A percentile compares a stretch with the other conserved stretches of the same genome.
Conservation (phyloP, 2,329 filamentous ascomycete genomes). For the Eutypella sp. region DNA sequence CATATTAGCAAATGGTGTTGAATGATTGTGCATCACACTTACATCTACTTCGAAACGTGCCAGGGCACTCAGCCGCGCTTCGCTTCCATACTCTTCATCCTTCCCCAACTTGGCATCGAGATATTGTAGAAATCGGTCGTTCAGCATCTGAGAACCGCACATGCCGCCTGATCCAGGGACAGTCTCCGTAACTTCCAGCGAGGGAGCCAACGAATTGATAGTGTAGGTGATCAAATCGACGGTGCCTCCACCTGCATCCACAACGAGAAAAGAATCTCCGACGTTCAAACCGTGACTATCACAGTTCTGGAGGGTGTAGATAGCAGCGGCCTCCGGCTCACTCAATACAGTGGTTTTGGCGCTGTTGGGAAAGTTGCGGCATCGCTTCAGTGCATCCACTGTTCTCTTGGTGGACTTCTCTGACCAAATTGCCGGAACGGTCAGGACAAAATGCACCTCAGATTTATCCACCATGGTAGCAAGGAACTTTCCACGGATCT, state of each 20-base stretch:
- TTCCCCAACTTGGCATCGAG: slow-evolving; percentile 38
- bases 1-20: background rate
- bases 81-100: slow-evolving; percentile 38
- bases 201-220: slow-evolving; percentile 37
- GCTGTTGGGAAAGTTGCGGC: slow-evolving; percentile 25
- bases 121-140: slow-evolving; percentile 41
- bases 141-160: slow-evolving; percentile 46
- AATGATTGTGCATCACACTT: slow-evolving; percentile 1
- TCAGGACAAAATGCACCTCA: slow-evolving; percentile 49
- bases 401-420: slow-evolving; percentile 49
- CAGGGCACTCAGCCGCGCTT: slow-evolving; percentile 34
- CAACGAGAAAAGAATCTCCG: slow-evolving; percentile 46
- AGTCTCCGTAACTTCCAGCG: slow-evolving; percentile 43
- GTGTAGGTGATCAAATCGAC: slow-evolving; percentile 33
- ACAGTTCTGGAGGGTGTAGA: slow-evolving; percentile 42
- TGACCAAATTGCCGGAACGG: slow-evolving; percentile 56
- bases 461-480: slow-evolving; percentile 32
- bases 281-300: slow-evolving; percentile 36
- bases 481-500: slow-evolving; percentile 38
- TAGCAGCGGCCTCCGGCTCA: slow-evolving; percentile 49
- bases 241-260: slow-evolving; percentile 47
- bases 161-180: slow-evolving; percentile 43
- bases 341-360: slow-evolving; percentile 41
- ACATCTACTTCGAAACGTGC: slow-evolving; percentile 39
- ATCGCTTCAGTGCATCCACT: slow-evolving; percentile 37